A percentile compares a stretch with the other conserved stretches of the same genome.
These are phyloP conservation scores for Rhexocercosporidium sp. DNA, from an alignment of 2,329 filamentous ascomycete genomes.

Conservation along the genomic window DNA sequence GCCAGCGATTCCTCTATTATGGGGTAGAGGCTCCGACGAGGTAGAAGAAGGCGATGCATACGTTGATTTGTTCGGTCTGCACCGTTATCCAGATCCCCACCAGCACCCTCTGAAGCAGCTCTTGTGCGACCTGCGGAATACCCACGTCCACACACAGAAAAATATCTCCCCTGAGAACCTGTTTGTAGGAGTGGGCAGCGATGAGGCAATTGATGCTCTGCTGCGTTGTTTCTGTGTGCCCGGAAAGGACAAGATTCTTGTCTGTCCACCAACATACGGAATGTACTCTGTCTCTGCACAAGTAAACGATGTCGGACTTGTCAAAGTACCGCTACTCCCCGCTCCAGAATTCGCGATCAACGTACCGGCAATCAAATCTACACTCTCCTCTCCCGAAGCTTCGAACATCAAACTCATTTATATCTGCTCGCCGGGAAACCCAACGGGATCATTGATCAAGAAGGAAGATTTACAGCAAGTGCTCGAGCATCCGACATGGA, in stretches of 20 bases:
- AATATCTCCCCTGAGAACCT: constrained; percentile 79
- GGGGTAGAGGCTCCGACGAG: constrained; percentile 49
- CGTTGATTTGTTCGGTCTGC: constrained; percentile 79
- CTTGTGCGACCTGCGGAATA: constrained; percentile 87
- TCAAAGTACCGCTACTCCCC: constrained; percentile 81
- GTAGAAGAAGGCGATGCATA: constrained; percentile 47
- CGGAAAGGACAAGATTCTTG: constrained; percentile 86
- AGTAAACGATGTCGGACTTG: constrained; percentile 87
- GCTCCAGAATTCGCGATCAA: constrained; percentile 77
- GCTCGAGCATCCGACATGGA: constrained; percentile 89
- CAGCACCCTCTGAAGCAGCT: constrained; percentile 84
- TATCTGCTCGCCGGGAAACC: constrained; percentile 94
- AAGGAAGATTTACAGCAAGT: constrained; percentile 77
- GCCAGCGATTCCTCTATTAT: constrained; percentile 68
- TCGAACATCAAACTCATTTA: constrained; percentile 84
- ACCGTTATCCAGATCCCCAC: constrained; percentile 97
- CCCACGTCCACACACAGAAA: constrained; percentile 77
- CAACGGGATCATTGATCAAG: constrained; percentile 78
- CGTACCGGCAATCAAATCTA: constrained; percentile 67
- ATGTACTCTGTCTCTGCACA: constrained; percentile 97
- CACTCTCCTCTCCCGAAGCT: constrained; percentile 63
- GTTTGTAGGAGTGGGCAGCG: constrained; percentile 93
- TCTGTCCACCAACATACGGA: constrained; percentile 95
- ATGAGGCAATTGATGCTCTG: constrained; percentile 95
- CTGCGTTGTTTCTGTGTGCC: constrained; percentile 92